Evolutionary conservation across 495 filamentous ascomycete species (phyloP).

Genomic region (Peziza echinospora): DNA sequence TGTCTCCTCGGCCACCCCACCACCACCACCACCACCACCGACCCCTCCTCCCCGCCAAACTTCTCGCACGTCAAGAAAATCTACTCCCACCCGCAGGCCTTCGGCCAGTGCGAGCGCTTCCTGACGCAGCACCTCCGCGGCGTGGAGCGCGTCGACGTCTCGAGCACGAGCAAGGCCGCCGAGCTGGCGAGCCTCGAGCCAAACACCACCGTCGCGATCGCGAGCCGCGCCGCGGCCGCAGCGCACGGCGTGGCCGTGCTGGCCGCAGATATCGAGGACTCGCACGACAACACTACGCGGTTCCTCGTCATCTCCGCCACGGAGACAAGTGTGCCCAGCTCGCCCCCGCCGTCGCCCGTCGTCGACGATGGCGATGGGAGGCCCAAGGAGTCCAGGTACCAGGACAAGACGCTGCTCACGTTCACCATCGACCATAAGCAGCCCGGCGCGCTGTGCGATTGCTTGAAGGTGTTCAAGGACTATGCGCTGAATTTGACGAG

Average conservation of each 20-base stretch:
- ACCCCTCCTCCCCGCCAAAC: slow-evolving; percentile 23
- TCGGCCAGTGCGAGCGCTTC: slow-evolving; percentile 76
- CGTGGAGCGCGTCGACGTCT: slow-evolving; percentile 60
- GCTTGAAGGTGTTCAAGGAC: slow-evolving; percentile 52
- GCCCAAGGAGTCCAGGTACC: slow-evolving; percentile 14
- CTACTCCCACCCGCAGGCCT: slow-evolving; percentile 86
- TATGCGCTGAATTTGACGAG: slow-evolving; percentile 64
- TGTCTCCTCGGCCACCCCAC: slow-evolving; percentile 41
- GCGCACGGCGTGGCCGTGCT: slow-evolving; percentile 44
- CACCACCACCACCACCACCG: slow-evolving; percentile 21
- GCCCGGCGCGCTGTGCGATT: slow-evolving; percentile 62
- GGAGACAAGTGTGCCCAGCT: slow-evolving; percentile 6
- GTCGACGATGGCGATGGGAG: slow-evolving; percentile 26
- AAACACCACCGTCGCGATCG: slow-evolving; percentile 52
- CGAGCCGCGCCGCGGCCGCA: slow-evolving; percentile 48
- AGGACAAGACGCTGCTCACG: slow-evolving; percentile 54
- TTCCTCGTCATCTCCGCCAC: slow-evolving; percentile 53
- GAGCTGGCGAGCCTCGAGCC: slow-evolving; percentile 45
- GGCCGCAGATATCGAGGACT: slow-evolving; percentile 59
- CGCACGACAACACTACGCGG: slow-evolving; percentile 61
- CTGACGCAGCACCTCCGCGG: slow-evolving; percentile 41
- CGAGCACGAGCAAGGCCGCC: slow-evolving; percentile 64
- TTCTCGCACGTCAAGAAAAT: slow-evolving; percentile 38
- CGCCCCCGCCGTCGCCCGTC: slow-evolving; percentile 9
- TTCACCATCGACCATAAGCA: slow-evolving; percentile 62